Base-by-base conservation (phyloP, 1,139 yeast genomes). In the Lodderomyces elongisporus region DNA sequence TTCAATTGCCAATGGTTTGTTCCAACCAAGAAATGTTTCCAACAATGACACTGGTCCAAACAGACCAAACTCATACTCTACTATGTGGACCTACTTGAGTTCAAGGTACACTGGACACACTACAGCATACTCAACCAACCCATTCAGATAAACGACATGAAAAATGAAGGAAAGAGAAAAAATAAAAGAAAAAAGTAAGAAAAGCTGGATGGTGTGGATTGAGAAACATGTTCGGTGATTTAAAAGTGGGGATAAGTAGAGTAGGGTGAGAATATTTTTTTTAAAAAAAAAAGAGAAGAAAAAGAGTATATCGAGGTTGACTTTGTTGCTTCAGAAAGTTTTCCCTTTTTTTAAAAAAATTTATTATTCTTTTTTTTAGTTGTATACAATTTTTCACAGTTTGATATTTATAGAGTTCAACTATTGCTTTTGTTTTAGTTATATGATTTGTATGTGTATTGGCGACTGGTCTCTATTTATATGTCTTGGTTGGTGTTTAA, bases 21-120 rank as follows among this genome's bases (percentile, higher is more conserved):
- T 88, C 74, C 97, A 89, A 66, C 96, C 96, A 63, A 81, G 88
- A 69, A 77, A 79, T 47, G 75, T 73, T 48, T 61, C 70, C 47
- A 81, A 85, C 64, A 85, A 89, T 54, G 96, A 89, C 59, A 88
- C 96, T 43, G 87, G 89, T 57, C 14, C 31, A 14, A 59, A 67
- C 39, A 64, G 73, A 49, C 68, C 78, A 35, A 53, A 50, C 35
- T 61, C 71, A 28, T 66, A 70, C 51, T 58, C 69, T 30, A n/a
- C n/a, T n/a, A n/a, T n/a, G n/a, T 71, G 77, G 60, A 70, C 69
- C 45, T 57, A 49, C 43, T 51, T 40, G 39, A 43, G 74, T 61
- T 68, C 78, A 36, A 62, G 63, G 38, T 72, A 73, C 22, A 79
- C 84, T 44, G 64, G 74, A 14, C 48, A 69, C 44, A 65, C 74